Evolutionary conservation across 768 basidiomycete species (phyloP), one percentile per base, ranked within the genome.

Genomic region (Cystobasidium onofrii): DNA sequence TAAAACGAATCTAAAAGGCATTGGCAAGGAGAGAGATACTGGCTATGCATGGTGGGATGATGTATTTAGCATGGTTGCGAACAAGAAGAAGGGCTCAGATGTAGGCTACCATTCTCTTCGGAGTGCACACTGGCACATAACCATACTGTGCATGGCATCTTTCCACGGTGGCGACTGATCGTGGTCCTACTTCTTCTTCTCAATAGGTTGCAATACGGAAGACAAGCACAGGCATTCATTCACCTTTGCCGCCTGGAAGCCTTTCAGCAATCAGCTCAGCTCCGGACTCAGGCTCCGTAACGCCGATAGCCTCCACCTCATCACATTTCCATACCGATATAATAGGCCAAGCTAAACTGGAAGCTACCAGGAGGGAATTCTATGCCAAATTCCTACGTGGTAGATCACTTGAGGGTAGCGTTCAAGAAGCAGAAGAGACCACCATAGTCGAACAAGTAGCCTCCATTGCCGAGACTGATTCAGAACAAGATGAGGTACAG

Each of bases 11-110:
- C 73, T 78, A 39, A 17, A 52, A 7, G 78, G 78, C 10, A 72
- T 78, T 1, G 78, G 78, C 17, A 63, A 73, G 29, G 78, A 78
- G 64, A 46, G 78, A 17, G 78, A 78, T 31, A 76, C 76, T 13
- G 75, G 73, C 4, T 77, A 77, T 43, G 67, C 74, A 33, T 78
- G 78, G 78, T 78, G 78, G 78, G 78, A 78, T 39, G 75, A 75
- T 43, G 71, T 77, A 18, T 78, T 77, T 36, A 44, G 52, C 0
- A 69, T 57, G 34, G 77, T 77, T 1, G 78, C 77, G 2, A 73
- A 57, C 7, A 76, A 76, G 67, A 76, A 66, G n/a, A 72, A 74
- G 29, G 73, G 36, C 41, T 25, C 23, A 31, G 33, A 73, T 23
- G 57, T 44, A 25, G 18, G 61, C 15, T 23, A n/a, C n/a, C n/a